Evolutionary conservation across 2,329 filamentous ascomycete species (phyloP), one percentile per base, ranked within the genome.

Genomic region (Pyrenophora seminiperda): DNA sequence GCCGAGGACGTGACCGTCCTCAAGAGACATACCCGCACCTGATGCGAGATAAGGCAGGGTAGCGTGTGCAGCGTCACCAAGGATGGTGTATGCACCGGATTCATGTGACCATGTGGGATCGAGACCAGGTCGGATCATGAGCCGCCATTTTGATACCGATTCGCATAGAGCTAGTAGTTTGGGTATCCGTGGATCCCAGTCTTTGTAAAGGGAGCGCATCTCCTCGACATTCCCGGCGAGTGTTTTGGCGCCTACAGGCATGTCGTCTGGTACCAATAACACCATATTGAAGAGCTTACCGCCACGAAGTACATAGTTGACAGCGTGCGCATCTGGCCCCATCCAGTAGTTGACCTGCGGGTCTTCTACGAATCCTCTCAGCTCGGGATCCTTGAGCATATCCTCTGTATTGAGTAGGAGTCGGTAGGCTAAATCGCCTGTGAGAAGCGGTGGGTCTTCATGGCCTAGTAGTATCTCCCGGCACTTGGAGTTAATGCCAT

Each of bases 51-150:
- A 88, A 0, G 85, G 85, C 0, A 88, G 73, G 0, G 83, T 87
- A 5, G 85, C 83, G 54, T 88, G 84, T 2, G 83, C 83, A 0
- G 84, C 82, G 59, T 88, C 85, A 0, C 85, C 85, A 0, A 87
- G 73, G 61, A 87, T 77, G 0, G 81, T 80, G 59, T 85, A 84
- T 0, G 80, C 73, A 0, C 78, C 83, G 0, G 76, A 80, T 0
- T 77, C 69, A 54, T 86, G 79, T 0, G 76, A 81, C 84, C 85
- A 87, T 1, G 74, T 73, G 4, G 70, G 65, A n/a, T 78, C 76
- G 30, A 84, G 75, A 4, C 78, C 78, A 1, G 77, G 77, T 1
- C 83, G 76, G 49, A 83, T 84, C 65, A 80, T 83, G 0, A 86
- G 69, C 2, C 81, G 75, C 83, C 83, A 87, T 65, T 86, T 87